Conservation (phyloP, 192 early-diverging fungal genomes). For the Jimgerdemannia lactiflua region DNA sequence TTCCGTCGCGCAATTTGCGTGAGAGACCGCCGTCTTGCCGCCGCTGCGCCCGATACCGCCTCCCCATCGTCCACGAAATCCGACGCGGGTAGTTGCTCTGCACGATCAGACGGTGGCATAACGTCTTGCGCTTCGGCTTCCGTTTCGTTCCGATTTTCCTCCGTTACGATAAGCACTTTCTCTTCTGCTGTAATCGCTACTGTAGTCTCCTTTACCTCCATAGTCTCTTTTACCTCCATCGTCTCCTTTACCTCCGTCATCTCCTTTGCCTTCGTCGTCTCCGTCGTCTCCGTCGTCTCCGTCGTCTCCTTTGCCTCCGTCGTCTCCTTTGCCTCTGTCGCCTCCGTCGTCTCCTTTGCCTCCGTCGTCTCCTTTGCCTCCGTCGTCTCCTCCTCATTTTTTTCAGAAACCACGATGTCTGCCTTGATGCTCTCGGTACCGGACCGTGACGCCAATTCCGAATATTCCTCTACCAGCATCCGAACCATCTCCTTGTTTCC, state of each 20-base stretch:
- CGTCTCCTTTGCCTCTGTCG: not conserved
- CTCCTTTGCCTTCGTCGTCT: not conserved
- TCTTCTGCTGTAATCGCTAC: not conserved
- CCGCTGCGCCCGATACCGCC: not conserved
- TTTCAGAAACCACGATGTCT: not conserved
- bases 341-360: not conserved
- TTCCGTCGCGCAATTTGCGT: not conserved
- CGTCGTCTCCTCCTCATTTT: not conserved
- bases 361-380: not conserved
- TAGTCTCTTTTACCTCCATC: not conserved
- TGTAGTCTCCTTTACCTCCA: not conserved
- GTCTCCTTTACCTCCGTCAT: not conserved
- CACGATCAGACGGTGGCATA: not conserved
- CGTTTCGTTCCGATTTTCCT: not conserved
- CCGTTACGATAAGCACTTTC: not conserved
- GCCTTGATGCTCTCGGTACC: not conserved
- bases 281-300: not conserved
- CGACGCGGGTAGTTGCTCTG: not conserved
- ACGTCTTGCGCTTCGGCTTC: not conserved
- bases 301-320: not conserved
- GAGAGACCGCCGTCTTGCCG: not conserved
- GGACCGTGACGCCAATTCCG: constrained; percentile 11
- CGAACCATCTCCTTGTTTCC: constrained; percentile 15
- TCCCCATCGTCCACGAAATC: not conserved
- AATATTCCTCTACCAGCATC: constrained; percentile 17